Conservation (phyloP, 192 early-diverging fungal species). For the Coemansia sp. region DNA sequence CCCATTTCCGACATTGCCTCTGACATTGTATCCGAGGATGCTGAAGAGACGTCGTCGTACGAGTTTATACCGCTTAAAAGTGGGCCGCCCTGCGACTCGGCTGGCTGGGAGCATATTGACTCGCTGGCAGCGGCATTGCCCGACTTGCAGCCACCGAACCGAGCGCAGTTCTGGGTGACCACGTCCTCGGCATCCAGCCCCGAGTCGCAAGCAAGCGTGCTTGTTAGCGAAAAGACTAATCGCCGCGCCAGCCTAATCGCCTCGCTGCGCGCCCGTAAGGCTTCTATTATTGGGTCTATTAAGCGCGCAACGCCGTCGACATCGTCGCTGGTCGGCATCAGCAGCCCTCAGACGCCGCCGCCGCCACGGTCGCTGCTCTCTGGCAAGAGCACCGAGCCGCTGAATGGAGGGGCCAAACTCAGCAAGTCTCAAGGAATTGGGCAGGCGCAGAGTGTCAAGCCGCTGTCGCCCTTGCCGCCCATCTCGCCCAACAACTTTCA, state of each 20-base stretch:
- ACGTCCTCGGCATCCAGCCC: slow-evolving; percentile 22
- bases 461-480: slow-evolving; percentile 44
- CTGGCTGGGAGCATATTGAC: not conserved
- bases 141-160: slow-evolving; percentile 9
- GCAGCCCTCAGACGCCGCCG: not conserved
- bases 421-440: not conserved
- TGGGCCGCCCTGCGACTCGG: not conserved
- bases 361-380: slow-evolving; percentile 19
- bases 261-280: slow-evolving; percentile 39
- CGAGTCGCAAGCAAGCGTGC: slow-evolving; percentile 37
- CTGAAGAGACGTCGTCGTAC: slow-evolving; percentile 21
- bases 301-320: slow-evolving; percentile 38
- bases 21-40: slow-evolving; percentile 12
- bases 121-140: not conserved
- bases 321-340: not conserved
- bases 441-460: slow-evolving; percentile 18
- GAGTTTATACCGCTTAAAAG: slow-evolving; percentile 29
- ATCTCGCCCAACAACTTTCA: slow-evolving; percentile 57
- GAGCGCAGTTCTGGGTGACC: slow-evolving; percentile 56
- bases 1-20: not conserved
- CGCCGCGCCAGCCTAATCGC: slow-evolving; percentile 33
- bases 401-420: not conserved
- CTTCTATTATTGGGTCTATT: slow-evolving; percentile 45
- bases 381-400: not conserved
- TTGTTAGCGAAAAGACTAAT: slow-evolving; percentile 17